Base-by-base conservation (phyloP, 805 yeast species). In the Schizosaccharomyces osmophilus region DNA sequence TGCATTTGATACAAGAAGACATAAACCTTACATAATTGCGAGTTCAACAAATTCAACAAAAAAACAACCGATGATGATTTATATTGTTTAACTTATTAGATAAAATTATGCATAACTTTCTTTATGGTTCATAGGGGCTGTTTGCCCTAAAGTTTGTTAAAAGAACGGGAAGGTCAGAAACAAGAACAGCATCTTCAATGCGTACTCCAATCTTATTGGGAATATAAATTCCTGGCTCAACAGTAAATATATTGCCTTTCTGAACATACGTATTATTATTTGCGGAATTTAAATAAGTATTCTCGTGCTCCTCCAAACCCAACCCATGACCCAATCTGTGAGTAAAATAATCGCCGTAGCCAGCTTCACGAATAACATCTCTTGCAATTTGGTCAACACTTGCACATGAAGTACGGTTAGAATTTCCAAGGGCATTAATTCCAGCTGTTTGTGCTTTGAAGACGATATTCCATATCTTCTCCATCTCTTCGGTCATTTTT, bases 281-380 rank as follows among this genome's bases (percentile, higher is more conserved):
- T n/a, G 59, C 59, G 15, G 59, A 19, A 55, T 55, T 55, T 22
- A 55, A 26, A 19, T 31, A 55, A n/a, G 59, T 13, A 22, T 15
- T n/a, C 5, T 55, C 59, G 15, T 55, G 59, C 11, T 31, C 41
- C 26, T 55, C 59, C 22, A 55, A 36, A 11, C 59, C 59, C 11
- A 55, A 29, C 8, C 59, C 59, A 26, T 55, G 59, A 6, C 59
- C 59, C 59, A 55, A 36, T 22, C 59, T 11, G 59, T 55, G 59
- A n/a, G 15, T 55, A 24, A 55, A 55, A 55, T n/a, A 55, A 8
- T 55, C 41, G 41, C 59, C 59, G n/a, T 31, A 55, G 22, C 59
- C 59, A 11, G 36, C 41, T 19, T 55, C 41, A 22, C 22, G 22
- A 13, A 55, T 22, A n/a, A 31, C n/a, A n/a, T 32, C n/a, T 55